Base-by-base conservation (phyloP, 2,329 filamentous ascomycete genomes). In the Venturia pyrina region DNA sequence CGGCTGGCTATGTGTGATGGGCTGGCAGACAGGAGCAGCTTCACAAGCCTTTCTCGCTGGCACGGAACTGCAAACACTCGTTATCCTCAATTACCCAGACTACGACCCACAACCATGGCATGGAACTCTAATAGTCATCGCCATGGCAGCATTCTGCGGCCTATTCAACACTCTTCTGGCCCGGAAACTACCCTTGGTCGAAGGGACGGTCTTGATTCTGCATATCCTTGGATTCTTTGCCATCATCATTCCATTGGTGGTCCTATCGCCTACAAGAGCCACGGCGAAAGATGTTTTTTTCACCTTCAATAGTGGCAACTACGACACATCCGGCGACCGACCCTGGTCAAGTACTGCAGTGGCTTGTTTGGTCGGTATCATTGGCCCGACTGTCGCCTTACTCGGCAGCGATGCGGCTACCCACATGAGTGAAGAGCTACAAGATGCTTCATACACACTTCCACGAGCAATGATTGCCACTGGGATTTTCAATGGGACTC, bases 171-270 rank as follows among this genome's bases (percentile, higher is more conserved):
- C 77, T 1, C 72, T 78, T 15, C 73, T 77, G 6, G 78, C 77
- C 1, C 75, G 74, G 48, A 68, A 78, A 1, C 71, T 84, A 2
- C 80, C 81, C 1, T 72, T 77, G 17, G 73, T 83, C 56, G 83
- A 85, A 70, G 78, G 79, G 0, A 68, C 80, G 17, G 75, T 82
- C 28, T 72, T 83, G 8, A 75, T 82, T 34, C 69, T 84, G 4
- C 82, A 84, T 66, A 73, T 83, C n/a, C 70, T 80, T 17, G 82
- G 82, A 4, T 81, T 83, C 70, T 81, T 84, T 66, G 81, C 78
- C 0, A 80, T 83, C 65, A 71, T 84, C 13, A 79, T 83, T 32
- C 75, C 79, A 0, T 70, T 83, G 4, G 74, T 77, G 67, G 74
- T 77, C 0, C 73, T 80, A 65, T 77, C 78, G 0, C 76, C 78